Evolutionary conservation across 495 filamentous ascomycete genomes (phyloP).

Genomic region (Penicillium verhagenii): DNA sequence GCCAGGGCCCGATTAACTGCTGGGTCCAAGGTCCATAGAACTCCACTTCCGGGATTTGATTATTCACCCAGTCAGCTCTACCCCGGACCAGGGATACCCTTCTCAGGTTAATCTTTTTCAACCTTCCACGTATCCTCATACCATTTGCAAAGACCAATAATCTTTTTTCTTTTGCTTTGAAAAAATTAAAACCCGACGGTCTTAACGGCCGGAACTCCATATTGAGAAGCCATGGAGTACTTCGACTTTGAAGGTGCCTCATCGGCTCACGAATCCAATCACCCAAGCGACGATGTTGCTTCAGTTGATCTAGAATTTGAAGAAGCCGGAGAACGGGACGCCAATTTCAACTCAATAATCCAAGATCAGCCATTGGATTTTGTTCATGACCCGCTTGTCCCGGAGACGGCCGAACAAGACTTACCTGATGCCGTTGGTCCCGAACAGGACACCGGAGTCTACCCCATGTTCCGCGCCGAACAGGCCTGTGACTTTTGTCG

Average conservation of each 20-base stretch:
- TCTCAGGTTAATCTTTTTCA: conserved; percentile 25
- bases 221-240: conserved; percentile 51
- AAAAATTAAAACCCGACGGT: neutral
- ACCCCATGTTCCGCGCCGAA: conserved; percentile 49
- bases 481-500: conserved; percentile 72
- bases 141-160: too few relatives aligned
- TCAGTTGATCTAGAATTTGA: conserved; percentile 41
- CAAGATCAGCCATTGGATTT: conserved; percentile 42
- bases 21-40: conserved; percentile 14
- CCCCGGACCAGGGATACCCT: conserved; percentile 35
- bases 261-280: conserved; percentile 34
- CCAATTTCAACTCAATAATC: conserved; percentile 35
- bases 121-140: conserved; percentile 8
- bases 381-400: conserved; percentile 29
- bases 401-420: conserved; percentile 26
- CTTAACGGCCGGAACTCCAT: neutral
- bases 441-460: conserved; percentile 38
- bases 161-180: neutral
- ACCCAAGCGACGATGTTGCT: conserved; percentile 40
- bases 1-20: conserved; percentile 6
- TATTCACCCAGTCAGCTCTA: conserved; percentile 30
- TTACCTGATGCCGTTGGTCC: conserved; percentile 25
- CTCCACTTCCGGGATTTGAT: conserved; percentile 21
- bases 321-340: conserved; percentile 34
- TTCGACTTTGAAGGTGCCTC: conserved; percentile 56